A percentile compares a stretch with the other conserved stretches of the same genome.
Conservation (phyloP, 495 filamentous ascomycete species). For the Ascobolus immersus region DNA sequence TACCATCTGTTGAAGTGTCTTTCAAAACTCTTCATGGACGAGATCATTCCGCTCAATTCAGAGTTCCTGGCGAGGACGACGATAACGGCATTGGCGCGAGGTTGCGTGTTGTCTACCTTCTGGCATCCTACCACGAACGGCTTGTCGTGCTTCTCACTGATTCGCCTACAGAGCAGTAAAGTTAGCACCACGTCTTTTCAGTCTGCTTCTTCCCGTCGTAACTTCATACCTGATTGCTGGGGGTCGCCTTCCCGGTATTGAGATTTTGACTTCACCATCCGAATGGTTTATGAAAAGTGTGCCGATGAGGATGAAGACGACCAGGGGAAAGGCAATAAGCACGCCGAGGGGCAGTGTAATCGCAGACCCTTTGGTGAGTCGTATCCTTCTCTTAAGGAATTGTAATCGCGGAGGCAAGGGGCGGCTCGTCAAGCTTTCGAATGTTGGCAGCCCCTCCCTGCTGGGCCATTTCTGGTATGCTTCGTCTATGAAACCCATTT, state of each 20-base stretch:
- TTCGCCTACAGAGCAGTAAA: slow-evolving; percentile 38
- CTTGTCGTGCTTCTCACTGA: slow-evolving; percentile 89
- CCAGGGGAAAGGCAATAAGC: slow-evolving; percentile 74
- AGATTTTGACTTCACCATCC: slow-evolving; percentile 49
- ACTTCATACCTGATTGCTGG: slow-evolving; percentile 62
- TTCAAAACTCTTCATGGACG: slow-evolving; percentile 94
- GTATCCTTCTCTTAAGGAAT: slow-evolving; percentile 69
- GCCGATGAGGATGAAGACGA: slow-evolving; percentile 75
- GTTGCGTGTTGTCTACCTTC: slow-evolving; percentile 33
- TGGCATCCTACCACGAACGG: slow-evolving; percentile 82
- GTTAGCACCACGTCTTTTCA: background rate
- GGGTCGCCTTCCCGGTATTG: slow-evolving; percentile 75
- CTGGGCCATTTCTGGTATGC: slow-evolving; percentile 38
- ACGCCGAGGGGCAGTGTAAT: slow-evolving; percentile 85
- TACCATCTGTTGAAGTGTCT: slow-evolving; percentile 99
- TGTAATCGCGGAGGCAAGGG: slow-evolving; percentile 35
- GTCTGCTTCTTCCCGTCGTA: too few species aligned
- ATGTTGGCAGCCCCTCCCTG: slow-evolving; percentile 29
- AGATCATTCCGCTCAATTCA: slow-evolving; percentile 83
- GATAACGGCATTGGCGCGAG: slow-evolving; percentile 74
- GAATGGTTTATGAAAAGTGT: slow-evolving; percentile 78
- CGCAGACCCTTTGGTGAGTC: slow-evolving; percentile 73
- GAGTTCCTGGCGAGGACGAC: slow-evolving; percentile 92
- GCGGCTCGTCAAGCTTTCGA: slow-evolving; percentile 34
- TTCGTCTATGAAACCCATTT: slow-evolving; percentile 39